phyloP scores from a whole-genome alignment of 2,329 filamentous ascomycete genomes.

The Cladosporium sp. region DNA sequence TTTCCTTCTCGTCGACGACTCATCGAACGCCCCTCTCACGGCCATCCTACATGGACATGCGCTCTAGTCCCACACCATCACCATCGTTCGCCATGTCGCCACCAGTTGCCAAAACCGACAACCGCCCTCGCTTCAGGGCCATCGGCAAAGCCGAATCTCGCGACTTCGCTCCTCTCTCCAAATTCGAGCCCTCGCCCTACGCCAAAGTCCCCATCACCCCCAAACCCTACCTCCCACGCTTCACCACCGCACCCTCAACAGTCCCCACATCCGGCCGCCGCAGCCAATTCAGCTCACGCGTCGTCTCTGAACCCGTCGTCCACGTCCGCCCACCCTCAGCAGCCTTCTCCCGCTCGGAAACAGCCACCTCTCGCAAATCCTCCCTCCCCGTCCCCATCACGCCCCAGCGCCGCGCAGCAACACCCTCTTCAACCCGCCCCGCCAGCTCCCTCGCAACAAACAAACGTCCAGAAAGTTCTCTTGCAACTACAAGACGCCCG shows the following conservation, averaged over 20 bases:
- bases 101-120: slow-evolving; percentile 22
- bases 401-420: neutral
- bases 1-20: slow-evolving; percentile 6
- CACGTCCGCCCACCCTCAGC: slow-evolving; percentile 21
- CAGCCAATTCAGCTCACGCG: slow-evolving; percentile 9
- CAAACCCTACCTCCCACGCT: slow-evolving; percentile 23
- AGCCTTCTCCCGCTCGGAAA: slow-evolving; percentile 25
- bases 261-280: slow-evolving; percentile 8
- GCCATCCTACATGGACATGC: slow-evolving; percentile 3
- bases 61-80: slow-evolving; percentile 22
- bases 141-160: slow-evolving; percentile 26
- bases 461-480: slow-evolving; percentile 14
- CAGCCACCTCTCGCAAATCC: slow-evolving; percentile 25
- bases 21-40: slow-evolving; percentile 16
- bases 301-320: slow-evolving; percentile 21
- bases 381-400: slow-evolving; percentile 27
- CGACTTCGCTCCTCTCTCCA: slow-evolving; percentile 36
- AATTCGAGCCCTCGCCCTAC: slow-evolving; percentile 37
- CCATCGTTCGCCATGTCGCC: slow-evolving; percentile 27
- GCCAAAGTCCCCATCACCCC: slow-evolving; percentile 34
- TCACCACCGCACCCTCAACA: slow-evolving; percentile 28
- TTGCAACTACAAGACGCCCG: slow-evolving; percentile 20
- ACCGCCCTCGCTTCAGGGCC: slow-evolving; percentile 30
- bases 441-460: slow-evolving; percentile 18
- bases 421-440: neutral